Conservation (phyloP, 371 early-diverging fungal genomes). For the Mortierella sp. region DNA sequence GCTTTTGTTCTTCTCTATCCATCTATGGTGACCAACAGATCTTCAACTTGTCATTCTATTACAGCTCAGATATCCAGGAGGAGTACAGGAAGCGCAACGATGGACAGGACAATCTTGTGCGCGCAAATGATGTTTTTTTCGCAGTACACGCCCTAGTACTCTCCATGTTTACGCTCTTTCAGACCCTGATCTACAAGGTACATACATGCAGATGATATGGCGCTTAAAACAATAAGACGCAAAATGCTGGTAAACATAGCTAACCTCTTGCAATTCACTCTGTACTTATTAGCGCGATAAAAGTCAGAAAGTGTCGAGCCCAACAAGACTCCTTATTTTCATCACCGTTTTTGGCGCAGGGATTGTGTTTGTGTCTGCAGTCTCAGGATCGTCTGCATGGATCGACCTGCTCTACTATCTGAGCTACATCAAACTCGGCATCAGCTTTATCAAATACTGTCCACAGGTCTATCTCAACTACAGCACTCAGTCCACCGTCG, state of each 20-base stretch:
- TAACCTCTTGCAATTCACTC: neutral
- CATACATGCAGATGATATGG: neutral
- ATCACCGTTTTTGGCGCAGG: conserved; percentile 57
- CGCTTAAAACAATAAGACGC: too few relatives aligned
- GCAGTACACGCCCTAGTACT: conserved; percentile 84
- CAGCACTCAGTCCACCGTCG: conserved; percentile 82
- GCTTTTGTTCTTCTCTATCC: neutral
- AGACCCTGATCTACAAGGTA: conserved; percentile 83
- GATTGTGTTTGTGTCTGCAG: conserved; percentile 46
- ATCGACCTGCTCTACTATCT: conserved; percentile 80
- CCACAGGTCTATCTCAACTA: conserved; percentile 91
- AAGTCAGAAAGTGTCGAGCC: conserved; percentile 58
- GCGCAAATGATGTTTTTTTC: conserved; percentile 91
- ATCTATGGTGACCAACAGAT: conserved; percentile 49
- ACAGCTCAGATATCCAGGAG: conserved; percentile 72
- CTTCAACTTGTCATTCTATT: conserved; percentile 83
- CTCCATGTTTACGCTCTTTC: conserved; percentile 73
- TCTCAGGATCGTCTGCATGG: conserved; percentile 56
- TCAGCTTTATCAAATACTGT: conserved; percentile 87
- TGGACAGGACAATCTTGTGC: conserved; percentile 77
- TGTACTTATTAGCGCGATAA: conserved; percentile 63
- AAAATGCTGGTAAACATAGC: neutral
- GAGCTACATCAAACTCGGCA: conserved; percentile 82
- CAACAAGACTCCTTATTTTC: conserved; percentile 52
- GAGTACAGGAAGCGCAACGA: conserved; percentile 81